Evolutionary conservation across 2,329 filamentous ascomycete species (phyloP).

Genomic region (Akanthomyces uredinophilus): DNA sequence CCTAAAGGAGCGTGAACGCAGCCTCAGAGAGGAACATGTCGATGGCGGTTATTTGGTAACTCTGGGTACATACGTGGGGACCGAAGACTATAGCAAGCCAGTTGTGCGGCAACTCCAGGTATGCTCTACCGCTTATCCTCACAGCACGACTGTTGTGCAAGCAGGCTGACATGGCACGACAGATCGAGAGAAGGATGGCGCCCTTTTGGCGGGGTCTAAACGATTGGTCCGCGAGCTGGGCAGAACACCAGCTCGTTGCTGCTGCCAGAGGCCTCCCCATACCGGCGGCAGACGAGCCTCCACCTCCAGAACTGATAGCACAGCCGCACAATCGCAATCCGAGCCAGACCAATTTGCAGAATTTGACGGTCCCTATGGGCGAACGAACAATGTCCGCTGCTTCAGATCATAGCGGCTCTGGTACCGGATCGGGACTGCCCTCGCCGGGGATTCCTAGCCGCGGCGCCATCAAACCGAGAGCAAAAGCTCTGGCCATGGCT

Average conservation of each 20-base stretch:
- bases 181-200: slow-evolving; percentile 90
- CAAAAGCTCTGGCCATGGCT: slow-evolving; percentile 82
- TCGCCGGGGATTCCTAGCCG: slow-evolving; percentile 45
- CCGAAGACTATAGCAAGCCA: slow-evolving; percentile 88
- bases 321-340: slow-evolving; percentile 29
- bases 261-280: slow-evolving; percentile 79
- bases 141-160: not conserved
- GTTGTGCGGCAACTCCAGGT: slow-evolving; percentile 89
- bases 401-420: slow-evolving; percentile 63
- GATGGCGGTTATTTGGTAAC: slow-evolving; percentile 95
- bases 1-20: slow-evolving; percentile 80
- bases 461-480: slow-evolving; percentile 69
- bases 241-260: slow-evolving; percentile 90
- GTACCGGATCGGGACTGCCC: slow-evolving; percentile 49
- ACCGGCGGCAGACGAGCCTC: slow-evolving; percentile 77
- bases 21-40: slow-evolving; percentile 84
- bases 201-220: slow-evolving; percentile 95
- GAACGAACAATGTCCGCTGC: slow-evolving; percentile 72
- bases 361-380: slow-evolving; percentile 73
- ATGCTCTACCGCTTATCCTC: slow-evolving; percentile 23
- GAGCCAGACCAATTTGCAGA: slow-evolving; percentile 50
- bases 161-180: slow-evolving; percentile 3
- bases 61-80: slow-evolving; percentile 84
- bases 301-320: slow-evolving; percentile 58
- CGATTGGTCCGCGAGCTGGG: slow-evolving; percentile 84